phyloP scores from a whole-genome alignment of 768 basidiomycete genomes.

The Pisolithus sp. region DNA sequence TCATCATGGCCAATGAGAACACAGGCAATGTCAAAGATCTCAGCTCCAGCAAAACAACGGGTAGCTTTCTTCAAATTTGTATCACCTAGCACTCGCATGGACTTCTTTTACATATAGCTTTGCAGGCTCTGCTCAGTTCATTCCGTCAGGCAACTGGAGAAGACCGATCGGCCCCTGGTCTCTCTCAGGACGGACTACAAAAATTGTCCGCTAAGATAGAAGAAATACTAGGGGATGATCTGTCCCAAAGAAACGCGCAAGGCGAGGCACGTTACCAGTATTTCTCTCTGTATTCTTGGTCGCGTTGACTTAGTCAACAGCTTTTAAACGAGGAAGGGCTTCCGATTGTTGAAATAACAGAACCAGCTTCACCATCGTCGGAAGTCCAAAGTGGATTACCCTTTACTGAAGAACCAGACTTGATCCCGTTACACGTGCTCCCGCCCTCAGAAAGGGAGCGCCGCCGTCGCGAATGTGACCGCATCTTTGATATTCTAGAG shows the following conservation, averaged over 20 bases:
- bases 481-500: constrained; percentile 62
- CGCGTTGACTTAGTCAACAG: constrained; percentile 31
- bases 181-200: constrained; percentile 43
- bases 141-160: constrained; percentile 19
- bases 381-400: constrained; percentile 14
- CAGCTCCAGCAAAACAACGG: constrained; percentile 29
- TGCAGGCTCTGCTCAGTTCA: constrained; percentile 35
- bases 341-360: constrained; percentile 72
- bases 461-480: constrained; percentile 52
- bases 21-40: constrained; percentile 19
- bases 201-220: constrained; percentile 55
- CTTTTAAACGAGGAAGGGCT: constrained; percentile 72
- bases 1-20: constrained; percentile 16
- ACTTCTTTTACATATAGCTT: constrained; percentile 20
- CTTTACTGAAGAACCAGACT: constrained; percentile 34
- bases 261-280: constrained; percentile 51
- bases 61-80: constrained; percentile 15
- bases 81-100: constrained; percentile 2
- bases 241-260: constrained; percentile 41
- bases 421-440: constrained; percentile 43
- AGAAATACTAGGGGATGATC: constrained; percentile 41
- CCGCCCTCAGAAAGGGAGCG: constrained; percentile 42
- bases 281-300: constrained; percentile 15
- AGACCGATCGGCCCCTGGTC: constrained; percentile 15
- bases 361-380: constrained; percentile 36